Conservation (phyloP, 306 rosid genomes). For the Carpinus fangiana region DNA sequence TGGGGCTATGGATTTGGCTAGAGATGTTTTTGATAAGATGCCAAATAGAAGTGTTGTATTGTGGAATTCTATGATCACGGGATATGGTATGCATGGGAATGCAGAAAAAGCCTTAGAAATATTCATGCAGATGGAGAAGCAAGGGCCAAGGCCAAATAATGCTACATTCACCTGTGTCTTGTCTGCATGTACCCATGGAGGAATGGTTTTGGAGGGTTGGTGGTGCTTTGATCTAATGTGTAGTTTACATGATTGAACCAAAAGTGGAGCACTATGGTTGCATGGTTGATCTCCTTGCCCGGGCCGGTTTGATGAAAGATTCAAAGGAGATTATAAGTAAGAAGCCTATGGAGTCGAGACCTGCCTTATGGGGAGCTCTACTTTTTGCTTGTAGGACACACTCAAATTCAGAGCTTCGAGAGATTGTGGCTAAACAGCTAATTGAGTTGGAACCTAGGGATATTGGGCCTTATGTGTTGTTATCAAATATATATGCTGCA, state of each 20-base stretch:
- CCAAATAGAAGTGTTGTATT: conserved; percentile 53
- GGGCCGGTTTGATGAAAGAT: conserved; percentile 56
- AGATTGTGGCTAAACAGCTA: conserved; percentile 57
- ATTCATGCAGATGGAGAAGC: conserved; percentile 56
- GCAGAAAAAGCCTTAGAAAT: conserved; percentile 52
- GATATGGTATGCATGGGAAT: conserved; percentile 58
- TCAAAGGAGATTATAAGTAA: conserved; percentile 53
- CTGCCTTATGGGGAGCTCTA: conserved; percentile 68
- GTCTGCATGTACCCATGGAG: conserved; percentile 63
- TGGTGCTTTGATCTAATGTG: conserved; percentile 60
- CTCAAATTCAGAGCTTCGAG: conserved; percentile 49
- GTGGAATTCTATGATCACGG: conserved; percentile 73
- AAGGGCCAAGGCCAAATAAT: conserved; percentile 48
- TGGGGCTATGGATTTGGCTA: conserved; percentile 61
- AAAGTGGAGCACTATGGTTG: conserved; percentile 71
- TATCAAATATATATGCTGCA: conserved; percentile 62
- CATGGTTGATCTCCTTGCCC: conserved; percentile 72
- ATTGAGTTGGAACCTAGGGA: conserved; percentile 61
- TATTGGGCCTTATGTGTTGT: conserved; percentile 56
- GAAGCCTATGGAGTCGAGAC: conserved; percentile 49
- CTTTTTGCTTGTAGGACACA: conserved; percentile 66
- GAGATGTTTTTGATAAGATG: conserved; percentile 58
- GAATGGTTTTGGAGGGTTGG: conserved; percentile 77
- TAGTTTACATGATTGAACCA: conserved; percentile 63
- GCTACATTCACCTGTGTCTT: conserved; percentile 57